Evolutionary conservation across 1,284 basidiomycete species (phyloP), one percentile per base, ranked within the genome.

Genomic region (Microbotryum saponariae): DNA sequence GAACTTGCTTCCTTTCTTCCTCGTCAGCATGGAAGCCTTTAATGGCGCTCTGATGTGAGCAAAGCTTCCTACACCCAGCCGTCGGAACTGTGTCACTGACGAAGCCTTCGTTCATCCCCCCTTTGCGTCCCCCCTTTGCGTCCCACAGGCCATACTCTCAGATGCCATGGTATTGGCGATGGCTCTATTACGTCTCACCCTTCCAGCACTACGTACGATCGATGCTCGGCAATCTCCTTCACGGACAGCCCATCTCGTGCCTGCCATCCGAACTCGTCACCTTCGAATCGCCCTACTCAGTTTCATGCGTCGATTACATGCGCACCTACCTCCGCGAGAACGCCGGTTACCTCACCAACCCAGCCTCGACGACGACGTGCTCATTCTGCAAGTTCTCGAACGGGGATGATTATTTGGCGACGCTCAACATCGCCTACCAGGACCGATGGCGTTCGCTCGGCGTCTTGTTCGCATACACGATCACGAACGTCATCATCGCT

Each of bases 311-410:
- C 12, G 23, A 16, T 37, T 44, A 27, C 37, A 42, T 42, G 37
- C 37, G 37, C 12, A 42, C 14, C 12, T 69, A 71, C 44, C 63
- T 71, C n/a, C 9, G 45, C 6, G 76, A 76, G 4, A 81, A 82
- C 68, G 85, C 85, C 2, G 92, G 89, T 0, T 94, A 96, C 76
- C 76, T 96, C 49, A 80, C 87, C 67, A 87, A 93, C 74, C 81
- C 82, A 0, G 76, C 79, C 54, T 86, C 80, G 10, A 85, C 82
- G 0, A 58, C 73, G 3, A 70, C 71, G 6, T 92, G 89, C 74
- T 78, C 79, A n/a, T 91, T 89, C 73, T 91, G 88, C 72, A 82
- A 84, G 70, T 88, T 83, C 73, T 61, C 61, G 27, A 68, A 51
- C 2, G 89, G 88, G 4, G 84, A 90, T 67, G 78, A 91, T 67